These are phyloP conservation scores for Vitis labrusca DNA, from an alignment of 164 flowering plant species.

Conservation along the genomic window DNA sequence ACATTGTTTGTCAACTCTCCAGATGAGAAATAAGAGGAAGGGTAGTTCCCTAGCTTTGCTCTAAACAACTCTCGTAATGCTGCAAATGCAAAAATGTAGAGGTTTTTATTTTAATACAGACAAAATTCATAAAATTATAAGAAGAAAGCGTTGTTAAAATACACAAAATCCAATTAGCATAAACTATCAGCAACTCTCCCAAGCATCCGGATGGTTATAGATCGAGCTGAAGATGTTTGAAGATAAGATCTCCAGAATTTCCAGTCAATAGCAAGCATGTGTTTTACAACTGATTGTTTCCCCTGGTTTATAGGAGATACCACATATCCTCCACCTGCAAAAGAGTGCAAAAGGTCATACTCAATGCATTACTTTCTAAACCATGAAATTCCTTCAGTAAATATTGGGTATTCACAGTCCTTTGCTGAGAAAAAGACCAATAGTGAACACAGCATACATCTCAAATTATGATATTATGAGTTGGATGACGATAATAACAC, in stretches of 20 bases:
- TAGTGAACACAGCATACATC: background rate
- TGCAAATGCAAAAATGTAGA: conserved; percentile 29
- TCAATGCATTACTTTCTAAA: background rate
- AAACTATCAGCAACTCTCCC: conserved; percentile 75
- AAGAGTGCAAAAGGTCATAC: conserved; percentile 5
- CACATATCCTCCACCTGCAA: conserved; percentile 90
- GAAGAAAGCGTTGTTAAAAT: background rate
- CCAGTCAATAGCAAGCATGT: conserved; percentile 98
- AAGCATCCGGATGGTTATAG: conserved; percentile 76
- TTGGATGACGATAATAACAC: no score
- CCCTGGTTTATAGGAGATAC: conserved; percentile 73
- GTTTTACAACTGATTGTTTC: conserved; percentile 75
- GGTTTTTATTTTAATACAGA: no score
- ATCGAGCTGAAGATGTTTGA: conserved; percentile 49
- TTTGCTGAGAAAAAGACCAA: no score
- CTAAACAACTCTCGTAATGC: conserved; percentile 76
- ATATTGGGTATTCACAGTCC: no score
- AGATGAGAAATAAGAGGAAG: conserved; percentile 39
- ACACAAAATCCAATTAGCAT: background rate
- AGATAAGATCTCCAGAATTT: conserved; percentile 74
- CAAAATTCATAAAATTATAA: background rate
- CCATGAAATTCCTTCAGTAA: background rate
- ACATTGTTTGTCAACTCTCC: conserved; percentile 39
- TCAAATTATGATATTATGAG: no score
- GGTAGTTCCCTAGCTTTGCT: conserved; percentile 48